Evolutionary conservation across 1,284 basidiomycete genomes (phyloP).

Genomic region (Heterobasidion parviporum): DNA sequence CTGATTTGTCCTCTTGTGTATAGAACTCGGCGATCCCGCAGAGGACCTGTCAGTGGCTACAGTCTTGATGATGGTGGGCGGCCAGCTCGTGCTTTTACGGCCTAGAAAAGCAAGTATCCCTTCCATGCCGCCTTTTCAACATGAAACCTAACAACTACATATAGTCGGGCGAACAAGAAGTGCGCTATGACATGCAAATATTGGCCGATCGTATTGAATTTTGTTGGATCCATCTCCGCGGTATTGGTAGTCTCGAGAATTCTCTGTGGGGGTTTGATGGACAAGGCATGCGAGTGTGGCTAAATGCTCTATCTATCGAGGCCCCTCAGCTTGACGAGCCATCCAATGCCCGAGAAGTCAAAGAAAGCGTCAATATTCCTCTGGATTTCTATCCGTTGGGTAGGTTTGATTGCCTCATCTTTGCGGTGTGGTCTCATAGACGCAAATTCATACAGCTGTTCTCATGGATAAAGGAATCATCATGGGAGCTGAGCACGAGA

Average conservation of each 20-base stretch:
- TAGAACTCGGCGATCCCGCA: conserved; percentile 89
- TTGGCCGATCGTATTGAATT: conserved; percentile 94
- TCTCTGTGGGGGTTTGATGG: conserved; percentile 98
- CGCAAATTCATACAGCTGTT: conserved; percentile 52
- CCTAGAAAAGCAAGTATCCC: conserved; percentile 58
- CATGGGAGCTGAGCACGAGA: conserved; percentile 91
- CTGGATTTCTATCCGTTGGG: conserved; percentile 95
- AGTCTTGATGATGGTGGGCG: conserved; percentile 93
- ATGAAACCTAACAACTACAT: conserved; percentile 6
- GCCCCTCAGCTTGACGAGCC: conserved; percentile 33
- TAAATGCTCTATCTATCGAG: conserved; percentile 91
- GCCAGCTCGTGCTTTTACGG: conserved; percentile 81
- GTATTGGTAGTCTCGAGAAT: conserved; percentile 90
- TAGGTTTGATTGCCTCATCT: conserved; percentile 34
- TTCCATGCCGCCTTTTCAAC: not conserved
- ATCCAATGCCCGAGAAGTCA: conserved; percentile 44
- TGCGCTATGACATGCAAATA: conserved; percentile 97
- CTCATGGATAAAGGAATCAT: conserved; percentile 99
- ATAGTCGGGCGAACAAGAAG: conserved; percentile 79
- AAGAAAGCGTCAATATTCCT: conserved; percentile 87
- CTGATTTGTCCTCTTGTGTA: not conserved
- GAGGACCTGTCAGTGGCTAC: conserved; percentile 93
- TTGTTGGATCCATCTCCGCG: conserved; percentile 96
- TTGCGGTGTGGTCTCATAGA: not conserved
- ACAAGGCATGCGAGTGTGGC: conserved; percentile 83